Base-by-base conservation (phyloP, 2,329 filamentous ascomycete genomes). In the Alternaria brassicicola region DNA sequence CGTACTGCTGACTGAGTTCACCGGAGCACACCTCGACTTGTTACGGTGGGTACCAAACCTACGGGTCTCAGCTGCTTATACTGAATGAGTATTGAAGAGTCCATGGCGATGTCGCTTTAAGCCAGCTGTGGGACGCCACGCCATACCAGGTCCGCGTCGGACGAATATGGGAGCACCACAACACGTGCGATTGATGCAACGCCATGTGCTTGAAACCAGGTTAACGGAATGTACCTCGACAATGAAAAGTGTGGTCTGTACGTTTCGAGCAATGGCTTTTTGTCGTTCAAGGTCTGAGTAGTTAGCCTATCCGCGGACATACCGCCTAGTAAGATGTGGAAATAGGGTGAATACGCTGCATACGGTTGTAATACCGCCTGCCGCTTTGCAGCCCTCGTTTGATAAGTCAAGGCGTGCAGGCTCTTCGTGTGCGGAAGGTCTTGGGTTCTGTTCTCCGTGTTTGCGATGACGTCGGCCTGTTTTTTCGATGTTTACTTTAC, bases 401-500 rank as follows among this genome's bases (percentile, higher is more conserved):
- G 26, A 33, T 13, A 31, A 15, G 25, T 31, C 17, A 41, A 25
- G 50, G 21, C 33, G 23, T 35, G 35, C 23, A 35, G 35, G n/a
- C 42, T 21, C 25, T 36, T 33, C 26, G n/a, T 42, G n/a, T 39
- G 49, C 55, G 42, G 50, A 57, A 42, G 55, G 50, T 48, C 50
- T n/a, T 25, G 3, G 10, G 17, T 31, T 53, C 28, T 13, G 31
- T n/a, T 47, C 10, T 41, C 42, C 35, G 42, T 43, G 30, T 26
- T 36, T 41, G 36, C 35, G 33, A 38, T 17, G 25, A 21, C 17
- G 35, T 28, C 15, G 33, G 41, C 23, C 26, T 35, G 25, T 43
- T 5, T 25, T 35, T 36, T 25, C 25, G 8, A 13, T 43, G 2
- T 12, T 46, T 12, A 13, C 17, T 46, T 23, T 23, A 46, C 17